phyloP scores from a whole-genome alignment of 2,329 filamentous ascomycete genomes.

The Fusarium sororula region DNA sequence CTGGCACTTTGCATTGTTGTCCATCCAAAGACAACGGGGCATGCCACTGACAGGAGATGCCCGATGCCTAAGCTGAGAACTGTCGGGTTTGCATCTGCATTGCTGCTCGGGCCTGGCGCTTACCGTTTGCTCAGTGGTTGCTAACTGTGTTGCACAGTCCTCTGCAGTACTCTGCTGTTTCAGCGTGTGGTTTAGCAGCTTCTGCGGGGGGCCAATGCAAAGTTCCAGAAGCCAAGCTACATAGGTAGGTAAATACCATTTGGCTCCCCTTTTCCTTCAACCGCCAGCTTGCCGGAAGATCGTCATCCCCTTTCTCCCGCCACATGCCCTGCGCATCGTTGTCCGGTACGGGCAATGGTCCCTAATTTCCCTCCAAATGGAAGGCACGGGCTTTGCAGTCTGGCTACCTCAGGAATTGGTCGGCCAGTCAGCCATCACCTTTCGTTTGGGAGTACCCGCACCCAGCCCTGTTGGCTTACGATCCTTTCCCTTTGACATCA shows the following conservation, averaged over 20 bases:
- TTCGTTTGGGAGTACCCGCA: slow-evolving; percentile 29
- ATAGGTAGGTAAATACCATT: slow-evolving; percentile 4
- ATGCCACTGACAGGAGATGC: slow-evolving; percentile 12
- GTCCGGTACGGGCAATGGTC: slow-evolving; percentile 17
- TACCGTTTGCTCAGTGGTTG: slow-evolving; percentile 5
- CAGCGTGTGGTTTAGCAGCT: slow-evolving; percentile 11
- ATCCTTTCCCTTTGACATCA: slow-evolving; percentile 37
- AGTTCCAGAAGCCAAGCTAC: slow-evolving; percentile 28
- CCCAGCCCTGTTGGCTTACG: slow-evolving; percentile 40
- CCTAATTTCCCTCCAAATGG: slow-evolving; percentile 32
- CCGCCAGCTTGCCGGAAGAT: slow-evolving; percentile 16
- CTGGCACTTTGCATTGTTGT: slow-evolving; percentile 20
- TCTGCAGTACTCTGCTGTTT: slow-evolving; percentile 13
- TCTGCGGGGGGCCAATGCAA: background rate
- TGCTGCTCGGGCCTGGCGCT: slow-evolving; percentile 11
- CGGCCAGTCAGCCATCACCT: slow-evolving; percentile 22
- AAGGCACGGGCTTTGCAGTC: slow-evolving; percentile 22
- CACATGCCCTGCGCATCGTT: slow-evolving; percentile 18
- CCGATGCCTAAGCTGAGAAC: slow-evolving; percentile 16
- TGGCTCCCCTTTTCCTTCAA: slow-evolving; percentile 11
- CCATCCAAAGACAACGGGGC: slow-evolving; percentile 11
- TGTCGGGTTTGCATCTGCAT: background rate
- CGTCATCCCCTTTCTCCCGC: slow-evolving; percentile 30
- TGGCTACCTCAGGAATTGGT: slow-evolving; percentile 13
- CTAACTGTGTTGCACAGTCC: slow-evolving; percentile 9